A percentile compares a stretch with the other conserved stretches of the same genome.
Conservation (phyloP, 164 flowering plant species). For the Aristolochia fimbriata region DNA sequence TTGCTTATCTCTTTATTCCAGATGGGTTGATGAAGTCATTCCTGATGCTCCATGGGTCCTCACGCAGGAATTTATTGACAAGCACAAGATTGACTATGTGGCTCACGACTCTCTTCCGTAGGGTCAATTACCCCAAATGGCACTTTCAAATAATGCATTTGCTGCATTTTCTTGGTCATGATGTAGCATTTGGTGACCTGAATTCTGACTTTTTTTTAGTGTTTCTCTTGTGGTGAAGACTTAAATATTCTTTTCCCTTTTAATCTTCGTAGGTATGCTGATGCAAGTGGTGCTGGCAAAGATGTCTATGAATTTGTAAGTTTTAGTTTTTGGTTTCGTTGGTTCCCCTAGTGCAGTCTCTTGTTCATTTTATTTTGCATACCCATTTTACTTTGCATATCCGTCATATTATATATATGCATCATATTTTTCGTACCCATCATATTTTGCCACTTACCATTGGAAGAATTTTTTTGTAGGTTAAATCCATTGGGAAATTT, state of each 20-base stretch:
- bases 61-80: constrained; percentile 69
- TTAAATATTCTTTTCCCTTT: not conserved
- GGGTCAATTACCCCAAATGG: constrained; percentile 22
- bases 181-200: not conserved
- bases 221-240: not conserved
- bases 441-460: not conserved
- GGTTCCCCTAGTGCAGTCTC: too few species aligned
- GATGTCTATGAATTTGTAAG: constrained; percentile 22
- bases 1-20: constrained; percentile 15
- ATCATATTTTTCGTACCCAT: too few species aligned
- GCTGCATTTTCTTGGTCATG: not conserved
- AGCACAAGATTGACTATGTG: constrained; percentile 78
- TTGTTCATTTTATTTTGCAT: not conserved
- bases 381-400: too few species aligned
- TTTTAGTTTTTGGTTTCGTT: not conserved
- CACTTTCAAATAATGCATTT: not conserved
- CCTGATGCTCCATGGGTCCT: constrained; percentile 99
- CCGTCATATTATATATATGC: too few species aligned
- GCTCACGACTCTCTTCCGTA: constrained; percentile 99
- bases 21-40: constrained; percentile 99
- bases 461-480: constrained; percentile 24
- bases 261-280: constrained; percentile 15
- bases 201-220: not conserved
- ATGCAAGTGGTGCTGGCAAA: constrained; percentile 23
- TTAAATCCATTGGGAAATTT: constrained; percentile 60